phyloP scores from a whole-genome alignment of 2,329 filamentous ascomycete species.

The Fonsecaea monophora region DNA sequence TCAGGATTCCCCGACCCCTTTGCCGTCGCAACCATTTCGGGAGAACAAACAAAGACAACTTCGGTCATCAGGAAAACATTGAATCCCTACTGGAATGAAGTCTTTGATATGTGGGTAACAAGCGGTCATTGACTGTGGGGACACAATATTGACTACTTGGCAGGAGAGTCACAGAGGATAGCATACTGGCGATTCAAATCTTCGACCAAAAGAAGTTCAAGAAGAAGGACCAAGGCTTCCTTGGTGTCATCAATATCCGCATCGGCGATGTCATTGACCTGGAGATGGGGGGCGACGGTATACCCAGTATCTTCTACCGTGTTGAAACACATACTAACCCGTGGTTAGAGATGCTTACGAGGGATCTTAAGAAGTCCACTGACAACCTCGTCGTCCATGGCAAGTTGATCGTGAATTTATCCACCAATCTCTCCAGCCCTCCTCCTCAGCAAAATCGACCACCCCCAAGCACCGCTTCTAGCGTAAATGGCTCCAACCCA shows the following conservation, averaged over 20 bases:
- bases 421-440: conserved; percentile 76
- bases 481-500: conserved; percentile 33
- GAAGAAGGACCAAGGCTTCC: conserved; percentile 99
- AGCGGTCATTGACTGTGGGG: neutral
- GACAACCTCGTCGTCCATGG: conserved; percentile 98
- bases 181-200: conserved; percentile 95
- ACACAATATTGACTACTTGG: conserved; percentile 22
- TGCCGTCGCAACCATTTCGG: conserved; percentile 93
- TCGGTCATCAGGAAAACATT: conserved; percentile 95
- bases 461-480: conserved; percentile 29
- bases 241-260: conserved; percentile 96
- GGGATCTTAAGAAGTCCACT: conserved; percentile 95
- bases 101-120: conserved; percentile 86
- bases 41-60: conserved; percentile 98
- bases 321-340: conserved; percentile 18
- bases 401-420: conserved; percentile 95
- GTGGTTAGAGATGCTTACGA: conserved; percentile 85
- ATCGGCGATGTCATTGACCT: conserved; percentile 94
- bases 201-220: conserved; percentile 99
- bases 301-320: conserved; percentile 41
- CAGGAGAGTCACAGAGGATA: conserved; percentile 90
- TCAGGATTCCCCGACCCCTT: conserved; percentile 97
- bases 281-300: conserved; percentile 88
- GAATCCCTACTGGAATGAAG: conserved; percentile 99
- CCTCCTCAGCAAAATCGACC: conserved; percentile 37